Evolutionary conservation across 2,329 filamentous ascomycete species (phyloP), one percentile per base, ranked within the genome.

Genomic region (Neonectria ditissima): DNA sequence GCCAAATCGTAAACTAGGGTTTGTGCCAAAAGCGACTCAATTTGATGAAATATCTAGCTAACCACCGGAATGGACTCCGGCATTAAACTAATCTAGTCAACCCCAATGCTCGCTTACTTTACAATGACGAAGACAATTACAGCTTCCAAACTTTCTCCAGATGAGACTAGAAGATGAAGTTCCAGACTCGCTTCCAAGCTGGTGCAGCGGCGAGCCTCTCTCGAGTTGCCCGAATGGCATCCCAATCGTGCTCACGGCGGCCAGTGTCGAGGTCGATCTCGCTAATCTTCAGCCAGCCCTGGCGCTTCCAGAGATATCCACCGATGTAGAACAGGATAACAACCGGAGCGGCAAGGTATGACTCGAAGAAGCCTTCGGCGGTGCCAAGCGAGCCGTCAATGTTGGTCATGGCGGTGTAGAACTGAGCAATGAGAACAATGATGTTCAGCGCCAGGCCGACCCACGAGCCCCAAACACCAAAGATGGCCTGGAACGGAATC

Each of bases 201-300:
- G 85, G 83, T 68, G 78, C 80, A 1, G 77, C 70, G 28, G 82
- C 82, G 26, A 85, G 73, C 69, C 82, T 70, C 14, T 76, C 78
- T 50, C 82, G 82, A 63, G 81, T 78, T 10, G 76, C 81, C 67
- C 87, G 83, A 74, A 88, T 86, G 24, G 80, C 72, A 16, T 88
- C 87, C 86, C 86, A 89, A 71, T 91, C 84, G 51, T 90, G 82
- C 74, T 87, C 84, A 47, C 89, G 83, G 48, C 89, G 84, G 50
- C 87, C 89, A 39, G 82, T 85, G 73, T 92, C 89, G 56, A 92
- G 83, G 67, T 92, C 90, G 63, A 92, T 91, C 63, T 92, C 82
- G 28, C 78, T 74, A 1, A 86, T 79, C 55, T 79, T 83, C 52
- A 89, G 78, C 85, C 86, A 91, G 8, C 83, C 83, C 28, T 83